Conservation (phyloP, 2,329 filamentous ascomycete species). For the Chaetomium globosum region DNA sequence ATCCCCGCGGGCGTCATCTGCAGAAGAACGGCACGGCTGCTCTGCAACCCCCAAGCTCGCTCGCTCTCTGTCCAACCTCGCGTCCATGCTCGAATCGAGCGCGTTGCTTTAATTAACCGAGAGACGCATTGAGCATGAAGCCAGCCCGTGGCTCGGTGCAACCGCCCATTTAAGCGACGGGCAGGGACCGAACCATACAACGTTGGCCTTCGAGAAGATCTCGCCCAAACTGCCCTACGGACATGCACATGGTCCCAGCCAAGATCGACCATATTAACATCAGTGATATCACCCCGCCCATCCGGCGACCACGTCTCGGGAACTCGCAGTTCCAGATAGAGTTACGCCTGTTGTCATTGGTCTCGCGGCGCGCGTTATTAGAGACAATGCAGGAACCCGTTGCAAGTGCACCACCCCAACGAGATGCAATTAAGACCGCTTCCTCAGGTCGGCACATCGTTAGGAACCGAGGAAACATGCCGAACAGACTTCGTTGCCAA, state of each 20-base stretch:
- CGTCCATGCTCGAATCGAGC: background rate
- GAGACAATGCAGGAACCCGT: constrained; percentile 12
- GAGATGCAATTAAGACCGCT: background rate
- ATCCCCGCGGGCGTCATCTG: background rate
- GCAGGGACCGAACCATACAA: background rate
- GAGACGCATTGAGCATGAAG: constrained; percentile 6
- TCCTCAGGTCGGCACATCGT: background rate
- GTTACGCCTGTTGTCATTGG: background rate
- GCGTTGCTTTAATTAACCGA: constrained; percentile 23
- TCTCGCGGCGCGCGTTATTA: background rate
- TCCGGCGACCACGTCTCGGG: background rate
- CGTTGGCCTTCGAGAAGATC: constrained; percentile 6
- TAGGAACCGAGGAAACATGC: background rate
- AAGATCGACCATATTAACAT: background rate
- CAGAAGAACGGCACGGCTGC: constrained; percentile 9
- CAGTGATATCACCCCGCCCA: background rate
- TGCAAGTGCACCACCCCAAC: background rate
- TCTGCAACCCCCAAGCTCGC: constrained; percentile 14
- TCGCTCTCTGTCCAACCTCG: constrained; percentile 16
- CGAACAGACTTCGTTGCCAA: too few relatives aligned
- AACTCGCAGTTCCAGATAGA: constrained; percentile 11
- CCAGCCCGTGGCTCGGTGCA: constrained; percentile 18
- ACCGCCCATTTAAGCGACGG: constrained; percentile 21
- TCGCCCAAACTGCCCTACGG: background rate
- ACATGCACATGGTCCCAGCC: constrained; percentile 1